These are phyloP conservation scores for Cucumis melo DNA, from an alignment of 306 rosid genomes.

Conservation along the genomic window DNA sequence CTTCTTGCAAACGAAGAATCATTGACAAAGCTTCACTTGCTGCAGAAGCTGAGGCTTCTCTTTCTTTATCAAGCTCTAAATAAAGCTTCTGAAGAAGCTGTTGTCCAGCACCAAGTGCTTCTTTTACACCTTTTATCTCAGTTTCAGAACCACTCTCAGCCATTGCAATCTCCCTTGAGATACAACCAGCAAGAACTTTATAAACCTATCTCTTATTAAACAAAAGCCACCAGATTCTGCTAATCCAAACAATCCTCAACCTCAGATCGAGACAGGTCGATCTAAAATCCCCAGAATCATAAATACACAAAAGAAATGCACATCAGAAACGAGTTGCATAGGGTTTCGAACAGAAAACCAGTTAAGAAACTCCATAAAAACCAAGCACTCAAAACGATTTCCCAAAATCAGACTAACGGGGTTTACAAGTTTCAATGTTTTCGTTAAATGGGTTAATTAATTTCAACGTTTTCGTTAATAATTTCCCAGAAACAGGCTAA, in stretches of 20 bases:
- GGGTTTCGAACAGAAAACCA: neutral
- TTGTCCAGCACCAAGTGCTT: conserved; percentile 64
- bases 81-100: conserved; percentile 67
- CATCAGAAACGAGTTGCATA: neutral
- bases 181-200: neutral
- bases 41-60: conserved; percentile 83
- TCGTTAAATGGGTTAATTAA: neutral
- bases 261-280: neutral
- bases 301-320: neutral
- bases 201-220: neutral
- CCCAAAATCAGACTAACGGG: neutral
- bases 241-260: neutral
- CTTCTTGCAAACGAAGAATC: conserved; percentile 90
- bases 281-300: neutral
- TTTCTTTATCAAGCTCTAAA: conserved; percentile 68
- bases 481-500: neutral
- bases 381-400: neutral
- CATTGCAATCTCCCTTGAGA: conserved; percentile 12
- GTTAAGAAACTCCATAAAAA: neutral
- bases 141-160: conserved; percentile 29
- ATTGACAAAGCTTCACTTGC: conserved; percentile 83
- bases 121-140: conserved; percentile 43
- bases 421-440: neutral
- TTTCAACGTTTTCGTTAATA: neutral
- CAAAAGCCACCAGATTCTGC: neutral